These are phyloP conservation scores for Sporobolomyces phaffii DNA, from an alignment of 768 basidiomycete genomes.

Conservation along the genomic window DNA sequence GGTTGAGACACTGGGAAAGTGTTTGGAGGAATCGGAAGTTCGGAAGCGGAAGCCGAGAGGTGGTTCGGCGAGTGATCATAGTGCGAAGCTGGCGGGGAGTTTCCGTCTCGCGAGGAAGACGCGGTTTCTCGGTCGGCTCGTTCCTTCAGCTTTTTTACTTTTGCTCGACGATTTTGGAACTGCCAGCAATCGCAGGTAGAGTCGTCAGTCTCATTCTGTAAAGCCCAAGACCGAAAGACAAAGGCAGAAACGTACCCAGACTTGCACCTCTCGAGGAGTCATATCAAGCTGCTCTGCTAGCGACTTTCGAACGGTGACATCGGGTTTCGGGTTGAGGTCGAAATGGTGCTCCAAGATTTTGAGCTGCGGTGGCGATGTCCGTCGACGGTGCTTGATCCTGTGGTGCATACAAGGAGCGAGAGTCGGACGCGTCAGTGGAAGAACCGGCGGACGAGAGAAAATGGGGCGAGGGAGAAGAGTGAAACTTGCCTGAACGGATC, in stretches of 20 bases:
- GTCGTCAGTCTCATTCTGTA: too few species aligned
- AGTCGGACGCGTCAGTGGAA: too few species aligned
- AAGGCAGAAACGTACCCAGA: slow-evolving; percentile 49
- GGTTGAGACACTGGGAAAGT: background rate
- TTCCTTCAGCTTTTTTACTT: slow-evolving; percentile 38
- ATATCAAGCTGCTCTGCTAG: slow-evolving; percentile 79
- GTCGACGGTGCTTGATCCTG: slow-evolving; percentile 43
- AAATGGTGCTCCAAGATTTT: slow-evolving; percentile 83
- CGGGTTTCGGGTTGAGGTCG: slow-evolving; percentile 83
- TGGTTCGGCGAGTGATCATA: background rate
- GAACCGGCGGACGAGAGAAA: background rate
- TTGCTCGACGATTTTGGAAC: slow-evolving; percentile 42
- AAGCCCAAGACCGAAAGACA: too few species aligned
- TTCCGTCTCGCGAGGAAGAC: background rate
- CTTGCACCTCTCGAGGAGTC: slow-evolving; percentile 92
- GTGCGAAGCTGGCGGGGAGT: background rate
- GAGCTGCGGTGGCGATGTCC: slow-evolving; percentile 82
- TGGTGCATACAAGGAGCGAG: too few species aligned
- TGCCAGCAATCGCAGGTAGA: background rate
- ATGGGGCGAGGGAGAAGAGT: background rate
- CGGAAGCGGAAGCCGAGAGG: background rate
- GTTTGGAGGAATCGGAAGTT: background rate
- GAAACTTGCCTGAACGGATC: slow-evolving; percentile 31
- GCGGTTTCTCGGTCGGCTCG: slow-evolving; percentile 22
- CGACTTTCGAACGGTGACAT: slow-evolving; percentile 63